Percentiles rank a stretch among this genome's conserved stretches.
Conservation (phyloP, 202 grass and related monocot species). For the Musa balbisiana region DNA sequence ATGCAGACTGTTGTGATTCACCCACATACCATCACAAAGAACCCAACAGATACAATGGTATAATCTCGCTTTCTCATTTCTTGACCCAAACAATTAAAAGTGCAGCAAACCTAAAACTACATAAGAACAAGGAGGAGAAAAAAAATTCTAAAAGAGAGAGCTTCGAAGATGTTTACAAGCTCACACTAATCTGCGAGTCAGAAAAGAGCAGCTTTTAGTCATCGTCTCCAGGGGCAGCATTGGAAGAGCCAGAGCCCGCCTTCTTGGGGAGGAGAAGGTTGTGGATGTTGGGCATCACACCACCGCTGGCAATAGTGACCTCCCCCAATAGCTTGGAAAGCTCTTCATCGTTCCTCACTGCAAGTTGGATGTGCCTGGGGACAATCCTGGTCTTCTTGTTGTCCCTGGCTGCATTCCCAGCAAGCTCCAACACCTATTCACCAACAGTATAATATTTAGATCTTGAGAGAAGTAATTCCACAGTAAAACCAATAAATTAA, state of each 20-base stretch:
- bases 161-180: neutral
- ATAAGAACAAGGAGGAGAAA: neutral
- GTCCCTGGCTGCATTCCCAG: neutral
- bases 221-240: neutral
- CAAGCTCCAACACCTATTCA: neutral
- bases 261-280: neutral
- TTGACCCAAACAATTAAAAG: neutral
- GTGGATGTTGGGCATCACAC: neutral
- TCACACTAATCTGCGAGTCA: neutral
- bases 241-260: neutral
- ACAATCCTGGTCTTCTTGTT: neutral
- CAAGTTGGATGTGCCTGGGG: neutral
- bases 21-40: too few species aligned
- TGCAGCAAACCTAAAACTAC: neutral
- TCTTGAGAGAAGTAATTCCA: neutral
- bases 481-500: neutral
- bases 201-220: neutral
- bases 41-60: too few species aligned
- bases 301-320: neutral
- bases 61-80: too few species aligned
- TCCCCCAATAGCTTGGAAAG: neutral
- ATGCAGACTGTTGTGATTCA: too few species aligned
- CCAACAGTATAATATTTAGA: neutral
- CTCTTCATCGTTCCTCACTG: neutral
- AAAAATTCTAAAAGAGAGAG: neutral